Base-by-base conservation (phyloP, 2,329 filamentous ascomycete genomes). In the Juglanconis sp. region DNA sequence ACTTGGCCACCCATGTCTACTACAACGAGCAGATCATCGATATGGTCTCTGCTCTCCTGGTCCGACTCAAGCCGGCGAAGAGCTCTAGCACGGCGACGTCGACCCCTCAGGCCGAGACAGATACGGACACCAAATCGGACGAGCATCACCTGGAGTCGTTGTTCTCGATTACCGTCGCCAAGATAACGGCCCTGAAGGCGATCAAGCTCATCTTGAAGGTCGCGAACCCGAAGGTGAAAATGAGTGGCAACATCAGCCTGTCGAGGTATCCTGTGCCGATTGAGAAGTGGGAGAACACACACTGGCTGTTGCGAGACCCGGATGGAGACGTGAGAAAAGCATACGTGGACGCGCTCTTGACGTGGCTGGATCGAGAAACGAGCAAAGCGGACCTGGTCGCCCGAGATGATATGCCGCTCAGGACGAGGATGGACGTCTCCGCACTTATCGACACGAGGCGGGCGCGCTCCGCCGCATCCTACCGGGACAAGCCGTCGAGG, bases 1-100 rank as follows among this genome's bases (percentile, higher is more conserved):
- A 93, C 71, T 79, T 99, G 34, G 92, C 93, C 2, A 96, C 91
- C 0, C 95, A 99, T 70, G 88, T 97, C 36, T 99, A 99, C 77
- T 99, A 99, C 72, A 91, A 91, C 1, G 94, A 98, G 68, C 95
- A 99, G 73, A 91, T 98, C 58, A 87, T 90, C 1, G 95, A 99
- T 73, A 97, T 98, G 92, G 87, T 97, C 55, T 84, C 87, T 24
- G 87, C 91, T 0, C 88, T 98, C 49, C 77, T 98, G 15, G 77
- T 84, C 35, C 88, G 92, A 24, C 80, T 98, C 35, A 95, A 90
- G 73, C 91, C 92, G 3, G 73, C 77, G 1, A 76, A 74, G 42
- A 74, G 76, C 2, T 67, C 72, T 17, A 81, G 77, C 65, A 72
- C 72, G 8, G 62, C 69, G 3, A 78, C 72, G 57, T 76, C 80